Percentiles rank a stretch among this genome's conserved stretches.
These are phyloP conservation scores for Afroboletus lepidellus DNA, from an alignment of 1,284 basidiomycete genomes.

Conservation along the genomic window DNA sequence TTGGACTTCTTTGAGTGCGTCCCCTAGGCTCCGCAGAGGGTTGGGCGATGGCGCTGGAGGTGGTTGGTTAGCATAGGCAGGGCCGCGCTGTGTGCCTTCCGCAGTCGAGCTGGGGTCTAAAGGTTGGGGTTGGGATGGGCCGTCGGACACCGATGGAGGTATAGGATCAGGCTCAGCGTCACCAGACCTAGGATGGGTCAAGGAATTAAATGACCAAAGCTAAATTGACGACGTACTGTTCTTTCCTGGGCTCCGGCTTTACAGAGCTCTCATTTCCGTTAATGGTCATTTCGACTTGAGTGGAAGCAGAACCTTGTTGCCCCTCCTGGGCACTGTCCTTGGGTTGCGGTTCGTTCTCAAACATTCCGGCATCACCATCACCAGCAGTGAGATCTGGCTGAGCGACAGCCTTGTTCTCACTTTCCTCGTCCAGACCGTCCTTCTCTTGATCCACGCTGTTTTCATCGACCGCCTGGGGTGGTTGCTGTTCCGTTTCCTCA, in stretches of 20 bases:
- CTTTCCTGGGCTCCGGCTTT: conserved; percentile 22
- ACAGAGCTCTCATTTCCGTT: conserved; percentile 27
- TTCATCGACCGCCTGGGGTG: conserved; percentile 20
- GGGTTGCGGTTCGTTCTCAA: conserved; percentile 20
- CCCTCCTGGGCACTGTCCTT: conserved; percentile 21
- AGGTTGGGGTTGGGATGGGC: conserved; percentile 20
- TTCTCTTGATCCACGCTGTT: conserved; percentile 19
- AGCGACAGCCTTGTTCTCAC: conserved; percentile 34
- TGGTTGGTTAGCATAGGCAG: conserved; percentile 38
- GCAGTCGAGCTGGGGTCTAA: conserved; percentile 37
- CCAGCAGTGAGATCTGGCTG: conserved; percentile 43
- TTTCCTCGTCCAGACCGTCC: conserved; percentile 30
- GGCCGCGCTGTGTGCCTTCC: conserved; percentile 47
- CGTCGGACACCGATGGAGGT: conserved; percentile 12
- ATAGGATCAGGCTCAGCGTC: conserved; percentile 12
- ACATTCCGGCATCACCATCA: conserved; percentile 28
- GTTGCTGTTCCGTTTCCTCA: conserved; percentile 17
- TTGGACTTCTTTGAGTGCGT: conserved; percentile 82
- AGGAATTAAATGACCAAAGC: neutral
- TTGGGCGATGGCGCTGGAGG: conserved; percentile 46
- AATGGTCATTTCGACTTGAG: conserved; percentile 14
- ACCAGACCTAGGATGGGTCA: conserved; percentile 6
- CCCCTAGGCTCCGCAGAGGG: conserved; percentile 81
- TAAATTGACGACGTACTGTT: conserved; percentile 30
- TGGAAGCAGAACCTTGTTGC: conserved; percentile 18